Evolutionary conservation across 257 asterid species (phyloP).

Genomic region (Solanum microdontum): DNA sequence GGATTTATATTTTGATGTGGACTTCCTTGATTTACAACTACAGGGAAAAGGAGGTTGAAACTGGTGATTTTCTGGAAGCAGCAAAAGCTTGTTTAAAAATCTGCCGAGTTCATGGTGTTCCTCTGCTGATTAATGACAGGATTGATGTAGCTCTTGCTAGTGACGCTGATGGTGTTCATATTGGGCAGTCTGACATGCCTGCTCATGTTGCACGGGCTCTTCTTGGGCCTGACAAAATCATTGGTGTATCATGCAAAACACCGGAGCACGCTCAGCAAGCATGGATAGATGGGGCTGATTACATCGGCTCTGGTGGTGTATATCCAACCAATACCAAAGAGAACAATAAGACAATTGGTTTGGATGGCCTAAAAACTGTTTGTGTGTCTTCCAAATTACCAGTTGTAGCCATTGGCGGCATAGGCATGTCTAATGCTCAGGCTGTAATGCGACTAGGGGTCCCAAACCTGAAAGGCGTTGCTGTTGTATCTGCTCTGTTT

Average conservation of each 20-base stretch:
- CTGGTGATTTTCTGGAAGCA: conserved; percentile 68
- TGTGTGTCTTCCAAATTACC: conserved; percentile 69
- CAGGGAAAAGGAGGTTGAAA: conserved; percentile 83
- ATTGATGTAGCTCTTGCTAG: conserved; percentile 81
- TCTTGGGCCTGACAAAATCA: conserved; percentile 80
- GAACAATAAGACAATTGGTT: conserved; percentile 50
- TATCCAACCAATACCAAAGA: conserved; percentile 83
- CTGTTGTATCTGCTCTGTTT: conserved; percentile 83
- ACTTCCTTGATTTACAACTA: neutral
- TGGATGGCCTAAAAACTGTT: conserved; percentile 65
- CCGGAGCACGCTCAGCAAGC: conserved; percentile 72
- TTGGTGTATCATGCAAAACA: conserved; percentile 89
- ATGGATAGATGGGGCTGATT: conserved; percentile 81
- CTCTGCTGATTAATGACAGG: conserved; percentile 77
- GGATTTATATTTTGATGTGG: neutral
- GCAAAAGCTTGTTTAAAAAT: conserved; percentile 57
- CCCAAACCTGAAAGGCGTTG: conserved; percentile 66
- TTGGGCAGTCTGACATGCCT: conserved; percentile 95
- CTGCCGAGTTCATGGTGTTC: conserved; percentile 52
- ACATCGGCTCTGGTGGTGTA: conserved; percentile 90
- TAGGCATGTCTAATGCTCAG: conserved; percentile 49
- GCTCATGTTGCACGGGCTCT: conserved; percentile 52
- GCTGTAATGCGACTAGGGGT: conserved; percentile 49
- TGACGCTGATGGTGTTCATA: conserved; percentile 88
- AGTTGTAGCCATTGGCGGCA: conserved; percentile 91